Percentiles rank a stretch among this genome's conserved stretches.
These are phyloP conservation scores for Leptomonas pyrrhocoris DNA, from an alignment of 208 protist genomes.

Conservation along the genomic window DNA sequence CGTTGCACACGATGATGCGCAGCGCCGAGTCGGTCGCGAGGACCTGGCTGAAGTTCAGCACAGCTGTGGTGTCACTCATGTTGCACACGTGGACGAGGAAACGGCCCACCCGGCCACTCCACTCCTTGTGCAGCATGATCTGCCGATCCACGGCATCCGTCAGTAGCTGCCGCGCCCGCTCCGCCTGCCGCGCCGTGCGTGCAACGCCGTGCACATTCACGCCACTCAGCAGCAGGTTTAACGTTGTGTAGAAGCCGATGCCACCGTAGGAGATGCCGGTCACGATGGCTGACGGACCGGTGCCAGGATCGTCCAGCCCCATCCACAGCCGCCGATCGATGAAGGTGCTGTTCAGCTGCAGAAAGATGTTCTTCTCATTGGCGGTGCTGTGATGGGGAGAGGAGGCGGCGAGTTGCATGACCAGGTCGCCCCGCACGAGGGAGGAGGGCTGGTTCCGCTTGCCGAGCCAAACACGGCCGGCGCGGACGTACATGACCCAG, in stretches of 20 bases:
- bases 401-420: slow-evolving; percentile 66
- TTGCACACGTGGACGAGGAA: slow-evolving; percentile 62
- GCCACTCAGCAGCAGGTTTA: slow-evolving; percentile 68
- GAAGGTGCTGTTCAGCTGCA: slow-evolving; percentile 59
- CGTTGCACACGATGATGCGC: slow-evolving; percentile 62
- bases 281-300: slow-evolving; percentile 61
- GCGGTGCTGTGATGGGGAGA: slow-evolving; percentile 51
- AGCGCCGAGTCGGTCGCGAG: slow-evolving; percentile 50
- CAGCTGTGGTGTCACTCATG: slow-evolving; percentile 59
- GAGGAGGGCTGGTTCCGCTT: slow-evolving; percentile 45
- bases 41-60: slow-evolving; percentile 43
- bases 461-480: slow-evolving; percentile 50
- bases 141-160: slow-evolving; percentile 53
- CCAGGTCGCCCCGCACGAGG: slow-evolving; percentile 54
- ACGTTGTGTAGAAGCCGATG: slow-evolving; percentile 75
- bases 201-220: slow-evolving; percentile 75
- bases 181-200: slow-evolving; percentile 31
- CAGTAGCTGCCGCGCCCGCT: slow-evolving; percentile 43
- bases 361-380: slow-evolving; percentile 41
- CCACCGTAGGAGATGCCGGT: slow-evolving; percentile 65
- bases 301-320: slow-evolving; percentile 35
- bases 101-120: slow-evolving; percentile 39
- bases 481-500: slow-evolving; percentile 62
- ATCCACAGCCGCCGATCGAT: slow-evolving; percentile 67
- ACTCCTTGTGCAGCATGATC: slow-evolving; percentile 68